Evolutionary conservation across 2,329 filamentous ascomycete genomes (phyloP), one percentile per base, ranked within the genome.

Genomic region (Xylaria polymorpha): DNA sequence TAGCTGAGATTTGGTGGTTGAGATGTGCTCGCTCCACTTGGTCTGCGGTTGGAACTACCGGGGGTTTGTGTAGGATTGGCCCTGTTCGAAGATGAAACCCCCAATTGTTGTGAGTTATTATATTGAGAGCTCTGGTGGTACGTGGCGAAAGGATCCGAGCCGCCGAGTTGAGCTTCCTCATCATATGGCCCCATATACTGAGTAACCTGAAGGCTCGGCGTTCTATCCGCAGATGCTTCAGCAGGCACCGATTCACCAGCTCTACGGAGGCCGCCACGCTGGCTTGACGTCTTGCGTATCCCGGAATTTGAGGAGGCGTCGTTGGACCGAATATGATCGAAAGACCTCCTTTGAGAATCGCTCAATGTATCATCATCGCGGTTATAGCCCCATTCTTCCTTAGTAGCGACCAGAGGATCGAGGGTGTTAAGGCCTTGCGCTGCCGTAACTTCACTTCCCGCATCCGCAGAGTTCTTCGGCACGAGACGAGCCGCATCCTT

Each of bases 401-500:
- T 74, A 4, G 77, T 79, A 20, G 79, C 78, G 37, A 60, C 66
- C 4, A 77, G 65, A 4, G 80, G 77, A 65, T 80, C 76, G 18
- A 81, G 74, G 0, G 79, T 75, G 75, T 83, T 87, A 62, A 88
- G 75, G 3, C 81, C 81, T 1, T 83, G 79, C 39, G 81, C 81
- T 29, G 86, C 86, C 25, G 80, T 77, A 69, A 81, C 76, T 76
- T 88, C 85, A 7, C 75, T 75, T 9, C 77, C 29, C 55, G 25
- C 66, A 8, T 76, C 71, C 1, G 22, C 4, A 35, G 56, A n/a
- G 15, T 51, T 65, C 5, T 35, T 35, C 4, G 92, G 91, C 6
- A 92, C 83, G 75, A 97, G 81, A 41, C 93, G 90, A 63, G 83
- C 84, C 4, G 85, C 88, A 70, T 93, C 90, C 77, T 92, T 91